Percentiles rank a stretch among this genome's conserved stretches.
These are phyloP conservation scores for Astrothelium subdiscretum DNA, from an alignment of 495 filamentous ascomycete genomes.

Conservation along the genomic window DNA sequence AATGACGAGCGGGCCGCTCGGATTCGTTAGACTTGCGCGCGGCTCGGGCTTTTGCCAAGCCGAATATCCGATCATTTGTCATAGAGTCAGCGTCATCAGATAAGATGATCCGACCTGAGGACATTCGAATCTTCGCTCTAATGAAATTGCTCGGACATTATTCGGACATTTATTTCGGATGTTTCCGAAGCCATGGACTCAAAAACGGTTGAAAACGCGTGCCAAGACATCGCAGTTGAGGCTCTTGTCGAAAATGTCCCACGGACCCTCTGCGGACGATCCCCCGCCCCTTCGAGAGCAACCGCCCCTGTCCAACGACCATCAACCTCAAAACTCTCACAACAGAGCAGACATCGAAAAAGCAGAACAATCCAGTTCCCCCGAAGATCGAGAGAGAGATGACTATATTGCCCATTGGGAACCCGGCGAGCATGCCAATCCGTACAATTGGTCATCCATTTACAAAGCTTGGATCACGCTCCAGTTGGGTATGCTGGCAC, in stretches of 20 bases:
- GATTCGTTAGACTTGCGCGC: too few species aligned
- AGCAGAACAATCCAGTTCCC: constrained; percentile 3
- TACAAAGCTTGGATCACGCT: constrained; percentile 42
- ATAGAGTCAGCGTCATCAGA: too few species aligned
- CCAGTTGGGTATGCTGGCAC: constrained; percentile 38
- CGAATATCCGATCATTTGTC: background rate
- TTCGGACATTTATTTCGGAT: background rate
- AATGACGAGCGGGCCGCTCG: too few species aligned
- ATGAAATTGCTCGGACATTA: background rate
- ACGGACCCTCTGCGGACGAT: too few species aligned
- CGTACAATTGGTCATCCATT: constrained; percentile 32
- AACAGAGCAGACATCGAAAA: constrained; percentile 6
- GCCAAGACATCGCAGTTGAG: too few species aligned
- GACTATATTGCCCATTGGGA: constrained; percentile 15
- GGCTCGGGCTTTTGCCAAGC: background rate
- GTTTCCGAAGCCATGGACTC: background rate
- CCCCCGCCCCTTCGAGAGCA: too few species aligned
- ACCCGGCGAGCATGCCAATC: constrained; percentile 25
- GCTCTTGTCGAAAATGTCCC: too few species aligned
- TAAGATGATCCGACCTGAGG: too few species aligned
- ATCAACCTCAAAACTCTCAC: too few species aligned
- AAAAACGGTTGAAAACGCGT: too few species aligned
- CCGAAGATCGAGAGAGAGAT: background rate
- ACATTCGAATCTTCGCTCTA: too few species aligned
- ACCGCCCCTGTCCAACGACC: too few species aligned